Evolutionary conservation across 2,329 filamentous ascomycete species (phyloP).

Genomic region (Aspergillus sclerotialis): DNA sequence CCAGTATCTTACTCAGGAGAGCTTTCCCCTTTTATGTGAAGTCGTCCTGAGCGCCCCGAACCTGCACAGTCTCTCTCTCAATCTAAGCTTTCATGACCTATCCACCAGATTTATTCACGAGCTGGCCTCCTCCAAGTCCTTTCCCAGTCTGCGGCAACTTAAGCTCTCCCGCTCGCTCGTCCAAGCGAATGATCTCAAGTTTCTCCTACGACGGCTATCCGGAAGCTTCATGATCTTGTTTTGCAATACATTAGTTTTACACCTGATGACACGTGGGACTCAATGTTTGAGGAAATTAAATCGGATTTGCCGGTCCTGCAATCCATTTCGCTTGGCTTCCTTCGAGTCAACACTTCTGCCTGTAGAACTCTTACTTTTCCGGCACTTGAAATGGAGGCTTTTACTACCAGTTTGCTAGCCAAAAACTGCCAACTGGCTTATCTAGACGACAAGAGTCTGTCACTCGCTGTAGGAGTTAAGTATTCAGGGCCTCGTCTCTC

Average conservation of each 20-base stretch:
- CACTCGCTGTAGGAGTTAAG: background rate
- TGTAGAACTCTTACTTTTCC: background rate
- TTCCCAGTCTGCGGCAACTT: background rate
- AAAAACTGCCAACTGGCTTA: no score
- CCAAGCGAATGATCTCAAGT: background rate
- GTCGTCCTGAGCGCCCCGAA: slow-evolving; percentile 15
- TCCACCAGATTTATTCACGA: slow-evolving; percentile 18
- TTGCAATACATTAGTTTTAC: background rate
- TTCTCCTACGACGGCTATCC: background rate
- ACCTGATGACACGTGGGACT: background rate
- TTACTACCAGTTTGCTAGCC: background rate
- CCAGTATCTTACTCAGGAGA: slow-evolving; percentile 18
- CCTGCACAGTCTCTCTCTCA: slow-evolving; percentile 12
- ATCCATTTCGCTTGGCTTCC: background rate
- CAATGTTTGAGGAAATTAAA: background rate
- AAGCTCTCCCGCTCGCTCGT: background rate
- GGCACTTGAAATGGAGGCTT: background rate
- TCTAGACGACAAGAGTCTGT: background rate
- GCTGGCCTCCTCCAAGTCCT: slow-evolving; percentile 3
- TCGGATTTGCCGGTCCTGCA: background rate
- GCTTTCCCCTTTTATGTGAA: slow-evolving; percentile 16
- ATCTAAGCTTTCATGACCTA: slow-evolving; percentile 15
- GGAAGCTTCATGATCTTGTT: background rate
- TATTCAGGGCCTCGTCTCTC: background rate
- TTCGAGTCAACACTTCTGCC: background rate